Evolutionary conservation across 2,329 filamentous ascomycete genomes (phyloP), one percentile per base, ranked within the genome.

Genomic region (Pyrenochaeta sp.): DNA sequence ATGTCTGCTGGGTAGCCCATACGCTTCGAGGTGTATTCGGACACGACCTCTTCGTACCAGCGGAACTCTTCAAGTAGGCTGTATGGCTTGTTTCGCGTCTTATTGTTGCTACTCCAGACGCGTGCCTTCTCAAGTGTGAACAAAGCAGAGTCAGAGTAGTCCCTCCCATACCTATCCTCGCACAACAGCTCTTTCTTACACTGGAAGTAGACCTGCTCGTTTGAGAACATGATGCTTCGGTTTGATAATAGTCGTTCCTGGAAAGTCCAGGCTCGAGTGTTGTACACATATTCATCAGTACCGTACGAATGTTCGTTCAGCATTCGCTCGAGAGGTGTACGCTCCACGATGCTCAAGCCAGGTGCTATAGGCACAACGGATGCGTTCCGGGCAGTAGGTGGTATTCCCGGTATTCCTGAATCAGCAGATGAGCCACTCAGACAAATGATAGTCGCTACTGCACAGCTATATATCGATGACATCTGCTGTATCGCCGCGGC

Each of bases 241-340:
- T 32, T 31, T 3, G 51, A 48, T 5, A 51, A 35, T 19, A 37
- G 27, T 17, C 24, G 15, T 35, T 54, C 51, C 20, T 54, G 47
- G 24, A 41, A 54, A 7, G 47, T 54, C 51, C 51, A 54, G 13
- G 34, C 42, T 11, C 51, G 44, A 4, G 28, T 36, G 17, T 51
- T 43, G 17, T 34, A 44, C 0, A 44, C 17, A 32, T 32, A 44
- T 1, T 44, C 41, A 13, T 38, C 35, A 6, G 28, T 23, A 13
- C 32, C 41, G 13, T 44, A 44, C 10, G 26, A 20, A 14, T 38
- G 22, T 7, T 37, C 26, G 1, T 31, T 38, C 21, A 44, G 13
- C 14, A 32, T 27, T 2, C 32, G 35, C 26, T 44, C 41, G 10
- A 44, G 7, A 8, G 35, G 28, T 11, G 41, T 35, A 29, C 41